These are phyloP conservation scores for Talaromyces nanjingensis DNA, from an alignment of 495 filamentous ascomycete species.

Conservation along the genomic window DNA sequence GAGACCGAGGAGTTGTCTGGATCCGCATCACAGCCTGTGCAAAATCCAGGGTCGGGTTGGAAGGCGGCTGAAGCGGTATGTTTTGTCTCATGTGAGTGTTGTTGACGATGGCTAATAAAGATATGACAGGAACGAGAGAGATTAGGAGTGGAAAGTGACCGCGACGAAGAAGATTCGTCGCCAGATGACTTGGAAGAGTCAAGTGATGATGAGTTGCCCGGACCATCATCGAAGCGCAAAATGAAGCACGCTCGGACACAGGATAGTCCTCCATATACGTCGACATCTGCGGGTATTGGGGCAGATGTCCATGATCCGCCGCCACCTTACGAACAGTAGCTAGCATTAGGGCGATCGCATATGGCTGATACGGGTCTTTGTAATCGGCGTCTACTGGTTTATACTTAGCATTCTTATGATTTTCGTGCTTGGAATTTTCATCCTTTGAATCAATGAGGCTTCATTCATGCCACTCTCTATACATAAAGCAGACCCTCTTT, in stretches of 20 bases:
- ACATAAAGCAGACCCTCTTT: too few species aligned
- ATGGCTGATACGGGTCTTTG: neutral
- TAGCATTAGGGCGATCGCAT: neutral
- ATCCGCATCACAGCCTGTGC: neutral
- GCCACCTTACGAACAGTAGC: slow-evolving; percentile 6
- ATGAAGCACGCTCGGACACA: neutral
- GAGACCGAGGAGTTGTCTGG: neutral
- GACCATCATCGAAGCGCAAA: neutral
- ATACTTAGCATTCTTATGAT: too few species aligned
- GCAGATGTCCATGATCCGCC: slow-evolving; percentile 5
- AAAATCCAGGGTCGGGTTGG: neutral
- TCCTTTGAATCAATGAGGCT: too few species aligned
- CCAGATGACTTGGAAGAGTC: slow-evolving; percentile 1
- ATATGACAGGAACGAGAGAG: neutral
- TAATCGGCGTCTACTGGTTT: too few species aligned
- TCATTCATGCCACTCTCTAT: too few species aligned
- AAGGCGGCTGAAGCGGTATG: slow-evolving; percentile 8
- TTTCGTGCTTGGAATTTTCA: too few species aligned
- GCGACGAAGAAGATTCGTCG: neutral
- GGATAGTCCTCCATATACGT: neutral
- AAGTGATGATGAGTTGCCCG: neutral
- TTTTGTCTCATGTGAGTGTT: neutral
- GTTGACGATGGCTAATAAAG: neutral
- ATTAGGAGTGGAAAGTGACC: neutral
- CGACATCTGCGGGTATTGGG: neutral